These are phyloP conservation scores for Kwoniella dendrophila DNA, from an alignment of 768 basidiomycete species.

Conservation along the genomic window DNA sequence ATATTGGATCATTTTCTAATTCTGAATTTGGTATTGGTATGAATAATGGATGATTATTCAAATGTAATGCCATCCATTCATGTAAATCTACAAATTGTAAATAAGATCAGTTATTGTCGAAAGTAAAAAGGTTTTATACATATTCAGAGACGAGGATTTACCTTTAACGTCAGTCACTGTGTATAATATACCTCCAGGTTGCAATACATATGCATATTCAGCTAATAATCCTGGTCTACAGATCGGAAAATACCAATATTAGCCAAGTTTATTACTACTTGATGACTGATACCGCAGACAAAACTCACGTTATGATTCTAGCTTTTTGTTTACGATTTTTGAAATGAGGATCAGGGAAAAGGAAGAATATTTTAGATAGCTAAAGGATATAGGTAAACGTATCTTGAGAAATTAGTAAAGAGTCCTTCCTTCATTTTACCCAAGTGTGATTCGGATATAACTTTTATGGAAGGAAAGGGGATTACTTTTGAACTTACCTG, in stretches of 20 bases:
- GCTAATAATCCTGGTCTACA: conserved; percentile 81
- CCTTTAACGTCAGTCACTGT: conserved; percentile 91
- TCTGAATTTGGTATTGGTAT: conserved; percentile 73
- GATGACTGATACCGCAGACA: background rate
- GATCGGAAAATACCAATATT: background rate
- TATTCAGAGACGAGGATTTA: conserved; percentile 18
- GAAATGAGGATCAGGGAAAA: conserved; percentile 99
- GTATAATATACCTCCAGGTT: conserved; percentile 92
- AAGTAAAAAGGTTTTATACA: background rate
- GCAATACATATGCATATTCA: conserved; percentile 92
- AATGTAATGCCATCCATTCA: conserved; percentile 90
- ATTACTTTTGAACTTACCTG: conserved; percentile 66
- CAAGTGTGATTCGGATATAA: background rate
- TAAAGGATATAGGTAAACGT: conserved; percentile 20
- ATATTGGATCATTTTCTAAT: conserved; percentile 57
- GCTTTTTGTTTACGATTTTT: conserved; percentile 98
- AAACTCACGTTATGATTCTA: conserved; percentile 78
- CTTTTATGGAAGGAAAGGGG: too few relatives aligned
- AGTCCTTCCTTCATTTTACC: background rate
- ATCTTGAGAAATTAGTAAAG: background rate
- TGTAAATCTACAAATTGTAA: conserved; percentile 66
- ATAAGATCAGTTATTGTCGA: background rate
- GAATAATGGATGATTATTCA: conserved; percentile 86
- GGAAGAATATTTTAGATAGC: conserved; percentile 89
- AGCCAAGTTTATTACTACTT: too few relatives aligned